Percentiles rank a stretch among this genome's conserved stretches.
These are phyloP conservation scores for Ophiosphaerella herpotricha DNA, from an alignment of 2,329 filamentous ascomycete genomes.

Conservation along the genomic window DNA sequence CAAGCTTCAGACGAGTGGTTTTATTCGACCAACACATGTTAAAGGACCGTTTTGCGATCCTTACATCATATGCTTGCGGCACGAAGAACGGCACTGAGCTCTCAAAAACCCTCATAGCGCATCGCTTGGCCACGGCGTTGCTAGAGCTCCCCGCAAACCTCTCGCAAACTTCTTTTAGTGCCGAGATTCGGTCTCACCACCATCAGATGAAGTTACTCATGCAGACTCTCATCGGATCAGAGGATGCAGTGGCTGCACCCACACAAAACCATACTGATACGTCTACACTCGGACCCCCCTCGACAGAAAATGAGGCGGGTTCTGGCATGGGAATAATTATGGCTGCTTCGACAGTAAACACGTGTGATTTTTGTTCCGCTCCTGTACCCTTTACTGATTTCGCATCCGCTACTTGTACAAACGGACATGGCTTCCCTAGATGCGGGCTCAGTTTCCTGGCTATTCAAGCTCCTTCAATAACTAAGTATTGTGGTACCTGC, in stretches of 20 bases:
- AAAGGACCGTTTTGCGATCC: constrained; percentile 37
- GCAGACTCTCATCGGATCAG: constrained; percentile 12
- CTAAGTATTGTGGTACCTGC: constrained; percentile 61
- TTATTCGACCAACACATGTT: constrained; percentile 35
- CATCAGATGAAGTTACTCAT: constrained; percentile 25
- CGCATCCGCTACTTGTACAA: constrained; percentile 53
- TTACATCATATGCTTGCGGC: constrained; percentile 35
- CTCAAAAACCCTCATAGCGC: constrained; percentile 34
- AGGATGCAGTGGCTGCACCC: background rate
- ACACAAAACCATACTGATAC: background rate
- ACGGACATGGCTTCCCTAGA: constrained; percentile 60
- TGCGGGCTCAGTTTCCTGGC: constrained; percentile 60
- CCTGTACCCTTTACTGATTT: constrained; percentile 55
- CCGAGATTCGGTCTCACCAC: constrained; percentile 25
- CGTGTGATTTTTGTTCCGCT: constrained; percentile 58
- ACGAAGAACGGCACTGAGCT: constrained; percentile 20
- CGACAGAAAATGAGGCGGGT: background rate
- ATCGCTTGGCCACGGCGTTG: constrained; percentile 30
- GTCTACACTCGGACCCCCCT: background rate
- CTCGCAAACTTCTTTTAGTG: constrained; percentile 23
- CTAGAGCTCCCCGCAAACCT: constrained; percentile 23
- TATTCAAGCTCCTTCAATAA: constrained; percentile 59
- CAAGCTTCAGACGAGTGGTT: constrained; percentile 23
- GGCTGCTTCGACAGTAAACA: constrained; percentile 40
- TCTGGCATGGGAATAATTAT: background rate